Base-by-base conservation (phyloP, 2,329 filamentous ascomycete genomes). In the Fusarium sp. region DNA sequence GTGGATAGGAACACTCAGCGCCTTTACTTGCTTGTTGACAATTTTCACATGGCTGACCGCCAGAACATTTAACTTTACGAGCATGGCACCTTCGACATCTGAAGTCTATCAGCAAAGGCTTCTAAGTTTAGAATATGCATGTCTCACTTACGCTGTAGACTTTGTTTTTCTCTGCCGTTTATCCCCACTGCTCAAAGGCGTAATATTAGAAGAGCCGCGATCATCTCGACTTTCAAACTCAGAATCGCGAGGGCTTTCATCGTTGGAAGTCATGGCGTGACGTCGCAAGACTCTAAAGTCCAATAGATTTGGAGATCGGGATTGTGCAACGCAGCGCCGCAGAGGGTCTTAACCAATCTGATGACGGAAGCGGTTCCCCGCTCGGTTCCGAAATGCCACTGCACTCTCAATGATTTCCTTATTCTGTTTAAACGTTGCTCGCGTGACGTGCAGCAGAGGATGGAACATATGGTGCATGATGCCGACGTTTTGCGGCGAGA, bases 1-100 rank as follows among this genome's bases (percentile, higher is more conserved):
- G 68, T 6, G 77, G 77, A 67, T 79, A 79, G 4, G 70, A 69
- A 47, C 77, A 79, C 20, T 78, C 77, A 0, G 66, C 66, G 5
- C 70, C 72, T 53, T 76, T 76, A 18, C 72, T 74, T 7, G 76
- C 73, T 54, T 77, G 75, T 28, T 61, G 60, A 37, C 77, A 79
- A 49, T 77, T 78, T 4, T 73, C 67, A 50, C 77, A 79, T 2
- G 77, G 77, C n/a, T 72, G 67, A 0, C 74, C 78, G 0, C 77
- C 77, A 1, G 77, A 77, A 26, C 77, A 79, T 38, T 76, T 78
- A 8, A 79, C 77, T 51, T 79, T 79, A 3, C 77, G 72, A 1
- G 77, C 69, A 54, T 72, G 79, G 40, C 68, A 83, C 59, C 58
- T 74, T 28, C 71, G 77, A 57, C 65, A 83, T 12, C 59, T 77